phyloP scores from a whole-genome alignment of 1,284 basidiomycete species.

The Rhizopogon parksii region DNA sequence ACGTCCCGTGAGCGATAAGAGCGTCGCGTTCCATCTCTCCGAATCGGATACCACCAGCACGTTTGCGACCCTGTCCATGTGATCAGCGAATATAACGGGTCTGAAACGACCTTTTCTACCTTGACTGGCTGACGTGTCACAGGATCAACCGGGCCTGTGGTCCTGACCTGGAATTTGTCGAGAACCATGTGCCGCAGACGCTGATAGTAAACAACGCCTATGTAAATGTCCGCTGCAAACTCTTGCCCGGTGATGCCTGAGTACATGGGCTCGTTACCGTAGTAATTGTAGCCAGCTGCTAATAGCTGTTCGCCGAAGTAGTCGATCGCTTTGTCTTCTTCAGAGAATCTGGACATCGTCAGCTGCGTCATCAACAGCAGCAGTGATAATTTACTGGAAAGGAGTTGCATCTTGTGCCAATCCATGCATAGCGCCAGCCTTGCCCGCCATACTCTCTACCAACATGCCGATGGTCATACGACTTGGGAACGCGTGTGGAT shows the following conservation, averaged over 20 bases:
- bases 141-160: conserved; percentile 94
- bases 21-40: conserved; percentile 99
- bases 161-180: conserved; percentile 99
- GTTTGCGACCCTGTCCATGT: conserved; percentile 80
- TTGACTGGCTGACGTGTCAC: conserved; percentile 97
- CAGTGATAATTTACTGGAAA: conserved; percentile 63
- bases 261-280: conserved; percentile 99
- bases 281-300: conserved; percentile 96
- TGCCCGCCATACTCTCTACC: conserved; percentile 98
- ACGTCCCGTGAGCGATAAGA: conserved; percentile 95
- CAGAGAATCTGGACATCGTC: conserved; percentile 68
- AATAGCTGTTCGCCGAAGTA: conserved; percentile 96
- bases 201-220: conserved; percentile 98
- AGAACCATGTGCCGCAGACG: conserved; percentile 98
- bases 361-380: conserved; percentile 8
- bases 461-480: conserved; percentile 99
- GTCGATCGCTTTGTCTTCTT: conserved; percentile 91
- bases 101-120: conserved; percentile 42
- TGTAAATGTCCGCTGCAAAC: conserved; percentile 97
- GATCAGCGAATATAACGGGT: conserved; percentile 3
- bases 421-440: conserved; percentile 97
- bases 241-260: conserved; percentile 98
- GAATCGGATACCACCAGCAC: conserved; percentile 97
- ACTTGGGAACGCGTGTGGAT: conserved; percentile 98
- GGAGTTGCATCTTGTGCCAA: conserved; percentile 97